Evolutionary conservation across 2,329 filamentous ascomycete species (phyloP).

Genomic region (Colletotrichum australisinense): DNA sequence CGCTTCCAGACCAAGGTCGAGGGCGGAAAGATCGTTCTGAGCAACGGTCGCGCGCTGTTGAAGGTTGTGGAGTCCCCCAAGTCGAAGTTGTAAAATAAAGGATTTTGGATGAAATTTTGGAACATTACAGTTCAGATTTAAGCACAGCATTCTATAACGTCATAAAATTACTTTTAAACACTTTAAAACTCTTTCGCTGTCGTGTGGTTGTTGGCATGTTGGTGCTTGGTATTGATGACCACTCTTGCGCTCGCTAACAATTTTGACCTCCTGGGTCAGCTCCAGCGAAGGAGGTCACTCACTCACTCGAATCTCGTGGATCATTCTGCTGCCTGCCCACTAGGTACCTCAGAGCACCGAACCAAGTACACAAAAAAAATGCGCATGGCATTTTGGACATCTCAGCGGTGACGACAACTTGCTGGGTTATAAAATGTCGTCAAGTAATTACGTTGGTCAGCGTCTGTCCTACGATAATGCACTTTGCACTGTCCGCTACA

Average conservation of each 20-base stretch:
- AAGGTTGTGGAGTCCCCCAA: constrained; percentile 68
- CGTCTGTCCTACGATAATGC: constrained; percentile 83
- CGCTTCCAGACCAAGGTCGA: constrained; percentile 83
- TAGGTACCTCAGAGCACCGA: background rate
- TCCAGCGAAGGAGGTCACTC: constrained; percentile 3
- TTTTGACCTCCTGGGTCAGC: constrained; percentile 12
- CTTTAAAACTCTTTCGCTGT: background rate
- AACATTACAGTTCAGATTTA: background rate
- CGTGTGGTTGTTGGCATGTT: background rate
- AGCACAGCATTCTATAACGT: background rate
- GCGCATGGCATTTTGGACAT: background rate
- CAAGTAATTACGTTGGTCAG: constrained; percentile 69
- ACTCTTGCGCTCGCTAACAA: constrained; percentile 14
- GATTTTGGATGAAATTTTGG: background rate
- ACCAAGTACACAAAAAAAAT: constrained; percentile 1
- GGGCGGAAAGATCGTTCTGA: constrained; percentile 86
- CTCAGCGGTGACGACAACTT: constrained; percentile 1
- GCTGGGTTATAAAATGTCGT: constrained; percentile 48
- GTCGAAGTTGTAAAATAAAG: constrained; percentile 69
- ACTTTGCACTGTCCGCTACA: constrained; percentile 86
- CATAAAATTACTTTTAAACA: background rate
- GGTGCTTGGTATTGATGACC: background rate
- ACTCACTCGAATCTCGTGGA: background rate
- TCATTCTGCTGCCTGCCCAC: background rate
- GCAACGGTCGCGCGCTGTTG: constrained; percentile 86